Evolutionary conservation across 352 stramenopile genomes (phyloP).

Genomic region (Phytophthora megakarya): DNA sequence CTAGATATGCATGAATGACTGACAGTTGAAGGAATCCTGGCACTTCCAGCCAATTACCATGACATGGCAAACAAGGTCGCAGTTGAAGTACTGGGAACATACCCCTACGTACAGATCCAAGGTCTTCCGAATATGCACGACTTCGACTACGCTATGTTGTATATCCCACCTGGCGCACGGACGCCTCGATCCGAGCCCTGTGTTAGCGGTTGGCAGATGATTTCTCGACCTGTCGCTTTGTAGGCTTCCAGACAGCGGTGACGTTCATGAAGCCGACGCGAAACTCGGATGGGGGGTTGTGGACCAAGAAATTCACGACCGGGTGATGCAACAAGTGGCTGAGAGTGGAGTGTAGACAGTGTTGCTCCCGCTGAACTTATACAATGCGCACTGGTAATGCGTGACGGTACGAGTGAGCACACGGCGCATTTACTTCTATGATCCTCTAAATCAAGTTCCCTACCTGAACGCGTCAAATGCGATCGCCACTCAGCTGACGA

Average conservation of each 20-base stretch:
- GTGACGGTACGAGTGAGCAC: background rate
- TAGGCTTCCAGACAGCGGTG: background rate
- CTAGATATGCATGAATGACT: constrained; percentile 7
- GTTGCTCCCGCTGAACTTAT: background rate
- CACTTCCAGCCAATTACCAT: background rate
- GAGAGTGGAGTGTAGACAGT: background rate
- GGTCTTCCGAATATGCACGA: background rate
- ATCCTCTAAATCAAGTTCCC: background rate
- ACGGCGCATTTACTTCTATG: background rate
- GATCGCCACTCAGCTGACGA: background rate
- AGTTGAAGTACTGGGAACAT: background rate
- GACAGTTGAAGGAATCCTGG: background rate
- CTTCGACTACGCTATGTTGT: background rate
- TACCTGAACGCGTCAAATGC: background rate
- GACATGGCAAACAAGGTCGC: background rate
- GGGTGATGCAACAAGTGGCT: background rate
- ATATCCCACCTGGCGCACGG: background rate
- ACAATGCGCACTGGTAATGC: no score
- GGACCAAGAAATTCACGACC: no score
- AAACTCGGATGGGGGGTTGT: no score
- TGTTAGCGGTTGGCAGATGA: constrained; percentile 1
- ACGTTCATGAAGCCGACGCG: no score
- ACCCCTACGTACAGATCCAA: background rate
- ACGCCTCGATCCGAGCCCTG: constrained; percentile 2
- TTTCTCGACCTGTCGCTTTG: background rate